Evolutionary conservation across 495 filamentous ascomycete genomes (phyloP).

Genomic region (Ascobolus immersus): DNA sequence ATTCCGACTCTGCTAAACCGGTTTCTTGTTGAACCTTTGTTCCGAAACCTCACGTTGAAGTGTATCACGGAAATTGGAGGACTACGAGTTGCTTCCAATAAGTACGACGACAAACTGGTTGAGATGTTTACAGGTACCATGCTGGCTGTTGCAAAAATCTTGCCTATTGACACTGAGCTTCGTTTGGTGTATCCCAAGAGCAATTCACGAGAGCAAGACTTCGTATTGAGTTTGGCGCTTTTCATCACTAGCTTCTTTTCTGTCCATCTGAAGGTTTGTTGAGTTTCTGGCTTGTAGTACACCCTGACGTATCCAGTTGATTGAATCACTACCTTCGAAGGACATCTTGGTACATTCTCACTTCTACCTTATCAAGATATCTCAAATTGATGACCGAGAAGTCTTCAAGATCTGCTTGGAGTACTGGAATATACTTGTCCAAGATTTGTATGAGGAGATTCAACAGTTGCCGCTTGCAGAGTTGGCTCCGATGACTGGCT

Average conservation of each 20-base stretch:
- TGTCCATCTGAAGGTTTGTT: slow-evolving; percentile 83
- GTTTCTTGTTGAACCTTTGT: slow-evolving; percentile 75
- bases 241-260: slow-evolving; percentile 92
- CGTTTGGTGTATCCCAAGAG: slow-evolving; percentile 72
- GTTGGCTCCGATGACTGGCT: slow-evolving; percentile 56
- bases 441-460: slow-evolving; percentile 97
- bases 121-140: slow-evolving; percentile 94
- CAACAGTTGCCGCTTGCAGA: slow-evolving; percentile 78
- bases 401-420: slow-evolving; percentile 99
- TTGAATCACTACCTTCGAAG: slow-evolving; percentile 82
- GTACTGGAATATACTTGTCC: slow-evolving; percentile 97
- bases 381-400: slow-evolving; percentile 92
- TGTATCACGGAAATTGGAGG: slow-evolving; percentile 93
- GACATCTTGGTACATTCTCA: slow-evolving; percentile 88
- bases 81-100: slow-evolving; percentile 48
- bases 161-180: slow-evolving; percentile 66
- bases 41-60: slow-evolving; percentile 88
- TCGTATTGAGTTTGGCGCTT: slow-evolving; percentile 83
- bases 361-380: slow-evolving; percentile 93
- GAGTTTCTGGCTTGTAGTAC: slow-evolving; percentile 79
- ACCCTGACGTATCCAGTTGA: slow-evolving; percentile 64
- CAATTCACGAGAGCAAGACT: slow-evolving; percentile 85
- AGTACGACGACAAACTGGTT: slow-evolving; percentile 79
- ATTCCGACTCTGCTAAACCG: slow-evolving; percentile 80
- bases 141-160: slow-evolving; percentile 66